Conservation (phyloP, 2,329 filamentous ascomycete species). For the Trichoderma sp. region DNA sequence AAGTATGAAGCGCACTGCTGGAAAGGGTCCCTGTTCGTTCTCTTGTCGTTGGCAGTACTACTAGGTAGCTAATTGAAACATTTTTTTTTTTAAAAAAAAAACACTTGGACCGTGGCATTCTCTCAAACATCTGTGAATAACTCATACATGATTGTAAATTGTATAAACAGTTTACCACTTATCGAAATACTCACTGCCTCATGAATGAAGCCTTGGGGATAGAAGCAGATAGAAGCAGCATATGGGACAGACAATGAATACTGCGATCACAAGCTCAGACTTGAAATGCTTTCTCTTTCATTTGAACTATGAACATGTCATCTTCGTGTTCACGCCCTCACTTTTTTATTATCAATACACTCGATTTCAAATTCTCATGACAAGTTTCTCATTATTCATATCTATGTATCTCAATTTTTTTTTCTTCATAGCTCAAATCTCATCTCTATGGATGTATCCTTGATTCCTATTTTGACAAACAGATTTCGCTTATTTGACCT, state of each 20-base stretch:
- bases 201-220: neutral
- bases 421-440: neutral
- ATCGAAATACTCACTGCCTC: neutral
- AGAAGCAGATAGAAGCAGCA: neutral
- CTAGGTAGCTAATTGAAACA: slow-evolving; percentile 44
- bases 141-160: neutral
- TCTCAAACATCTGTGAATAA: neutral
- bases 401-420: neutral
- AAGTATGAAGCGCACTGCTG: slow-evolving; percentile 41
- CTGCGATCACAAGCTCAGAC: neutral
- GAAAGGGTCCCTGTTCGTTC: slow-evolving; percentile 43
- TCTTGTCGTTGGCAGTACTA: slow-evolving; percentile 44
- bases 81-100: slow-evolving; percentile 13
- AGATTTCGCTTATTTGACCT: slow-evolving; percentile 30
- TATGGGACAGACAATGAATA: neutral
- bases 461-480: neutral
- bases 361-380: neutral
- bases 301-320: neutral
- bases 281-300: neutral
- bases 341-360: neutral
- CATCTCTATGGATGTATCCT: neutral
- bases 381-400: neutral
- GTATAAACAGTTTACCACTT: neutral
- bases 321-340: neutral
- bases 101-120: neutral